Base-by-base conservation (phyloP, 257 asterid genomes). In the Plantago ovata region DNA sequence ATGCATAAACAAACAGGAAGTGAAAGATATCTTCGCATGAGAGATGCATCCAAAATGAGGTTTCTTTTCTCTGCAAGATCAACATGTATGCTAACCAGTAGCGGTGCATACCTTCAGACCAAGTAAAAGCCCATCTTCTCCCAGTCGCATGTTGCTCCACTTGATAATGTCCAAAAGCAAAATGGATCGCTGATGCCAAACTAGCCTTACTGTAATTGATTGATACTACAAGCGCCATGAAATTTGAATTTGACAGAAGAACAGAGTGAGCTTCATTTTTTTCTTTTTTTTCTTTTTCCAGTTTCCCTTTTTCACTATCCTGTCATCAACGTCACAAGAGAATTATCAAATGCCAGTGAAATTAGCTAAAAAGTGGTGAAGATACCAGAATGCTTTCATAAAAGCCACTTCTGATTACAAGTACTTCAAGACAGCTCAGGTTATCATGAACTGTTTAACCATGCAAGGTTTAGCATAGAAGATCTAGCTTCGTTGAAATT, bases 211-310 rank as follows among this genome's bases (percentile, higher is more conserved):
- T 56, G 36, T 32, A 48, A 52, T 53, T 38, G 7, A 2, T 8
- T 18, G 56, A 56, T 52, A 62, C 38, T 45, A 28, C 16, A 11
- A 56, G 50, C 45, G 46, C 46, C 68, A 23, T 22, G 47, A 33
- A 41, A 16, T 19, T 16, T 9, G 1, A 69, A 5, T 16, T 71
- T 71, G 77, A 71, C 77, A 71, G 72, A 71, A 71, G 71, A 61
- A 42, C 38, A 45, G 72, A 71, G 72, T 61, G 77, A 71, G 72
- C 77, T 28, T 28, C 36, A 28, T 28, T 6, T 6, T 56, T 66
- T 51, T 63, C 49, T 52, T 59, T 38, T 28, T 6, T 6, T 56
- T 66, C 43, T 63, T 56, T 52, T 59, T 38, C 22, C 41, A 43
- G 52, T 33, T 55, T 45, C 38, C 62, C 36, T 8, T 28, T 28